A percentile compares a stretch with the other conserved stretches of the same genome.
Conservation (phyloP, 164 flowering plant species). For the Chloranthus sessilifolius region DNA sequence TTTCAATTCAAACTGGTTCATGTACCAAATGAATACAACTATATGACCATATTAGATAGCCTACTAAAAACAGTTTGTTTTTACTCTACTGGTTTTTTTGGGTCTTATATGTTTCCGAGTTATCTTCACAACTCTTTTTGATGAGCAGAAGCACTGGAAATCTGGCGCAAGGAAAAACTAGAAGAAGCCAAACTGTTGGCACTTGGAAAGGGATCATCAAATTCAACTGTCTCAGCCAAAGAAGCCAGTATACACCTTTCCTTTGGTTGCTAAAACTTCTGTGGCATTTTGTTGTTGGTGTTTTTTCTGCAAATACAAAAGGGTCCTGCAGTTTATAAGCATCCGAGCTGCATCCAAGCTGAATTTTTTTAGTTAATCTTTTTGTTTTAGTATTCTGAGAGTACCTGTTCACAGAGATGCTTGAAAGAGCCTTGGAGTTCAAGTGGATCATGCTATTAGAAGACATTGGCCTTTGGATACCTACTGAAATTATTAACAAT, state of each 20-base stretch:
- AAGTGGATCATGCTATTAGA: slow-evolving; percentile 61
- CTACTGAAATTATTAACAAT: slow-evolving; percentile 44
- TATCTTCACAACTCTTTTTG: slow-evolving; percentile 3
- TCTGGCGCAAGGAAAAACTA: slow-evolving; percentile 70
- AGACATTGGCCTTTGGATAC: slow-evolving; percentile 87
- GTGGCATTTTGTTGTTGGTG: neutral
- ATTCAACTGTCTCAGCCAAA: slow-evolving; percentile 31
- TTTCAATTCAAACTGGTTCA: too few relatives aligned
- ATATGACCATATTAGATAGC: too few relatives aligned
- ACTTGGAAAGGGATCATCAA: slow-evolving; percentile 22
- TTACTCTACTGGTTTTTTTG: too few relatives aligned
- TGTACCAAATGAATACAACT: too few relatives aligned
- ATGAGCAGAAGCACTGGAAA: slow-evolving; percentile 69
- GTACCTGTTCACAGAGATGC: slow-evolving; percentile 35
- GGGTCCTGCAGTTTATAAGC: too few relatives aligned
- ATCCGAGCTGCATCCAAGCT: too few relatives aligned
- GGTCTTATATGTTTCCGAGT: neutral
- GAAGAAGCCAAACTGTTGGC: slow-evolving; percentile 40
- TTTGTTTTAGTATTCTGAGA: slow-evolving; percentile 5
- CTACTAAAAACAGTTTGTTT: too few relatives aligned
- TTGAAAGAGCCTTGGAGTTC: slow-evolving; percentile 57
- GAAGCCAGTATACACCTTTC: slow-evolving; percentile 57
- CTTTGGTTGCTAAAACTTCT: neutral
- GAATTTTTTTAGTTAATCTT: too few relatives aligned
- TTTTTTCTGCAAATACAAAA: too few relatives aligned